phyloP scores from a whole-genome alignment of 768 basidiomycete species.

The Leccinum broughii region DNA sequence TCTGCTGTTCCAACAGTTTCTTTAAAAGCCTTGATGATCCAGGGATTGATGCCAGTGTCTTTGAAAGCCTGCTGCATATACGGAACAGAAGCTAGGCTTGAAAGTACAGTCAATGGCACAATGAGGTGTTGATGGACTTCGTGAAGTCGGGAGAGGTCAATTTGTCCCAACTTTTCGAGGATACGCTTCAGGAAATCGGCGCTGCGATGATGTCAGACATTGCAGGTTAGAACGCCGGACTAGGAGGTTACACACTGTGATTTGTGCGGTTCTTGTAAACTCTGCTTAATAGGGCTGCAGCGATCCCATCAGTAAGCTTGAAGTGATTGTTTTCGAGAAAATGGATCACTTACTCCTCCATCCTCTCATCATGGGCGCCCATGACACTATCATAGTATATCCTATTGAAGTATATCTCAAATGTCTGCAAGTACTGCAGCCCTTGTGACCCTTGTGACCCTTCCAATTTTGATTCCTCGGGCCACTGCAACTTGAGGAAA shows the following conservation, averaged over 20 bases:
- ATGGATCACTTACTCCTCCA: neutral
- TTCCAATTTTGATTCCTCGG: neutral
- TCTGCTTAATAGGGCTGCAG: neutral
- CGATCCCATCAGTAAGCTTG: neutral
- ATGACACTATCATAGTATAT: neutral
- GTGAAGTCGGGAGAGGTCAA: neutral
- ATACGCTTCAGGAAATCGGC: neutral
- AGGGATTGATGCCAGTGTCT: neutral
- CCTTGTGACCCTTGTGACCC: neutral
- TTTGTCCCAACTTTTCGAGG: neutral
- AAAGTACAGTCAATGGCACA: conserved; percentile 4
- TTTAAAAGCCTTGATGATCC: conserved; percentile 1
- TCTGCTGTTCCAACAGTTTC: neutral
- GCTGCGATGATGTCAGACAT: neutral
- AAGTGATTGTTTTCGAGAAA: neutral
- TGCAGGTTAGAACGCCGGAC: neutral
- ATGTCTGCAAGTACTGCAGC: conserved; percentile 4
- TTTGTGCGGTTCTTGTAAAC: neutral
- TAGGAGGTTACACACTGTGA: neutral
- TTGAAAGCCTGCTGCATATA: neutral
- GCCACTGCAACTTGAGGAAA: conserved; percentile 3
- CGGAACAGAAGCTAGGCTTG: neutral
- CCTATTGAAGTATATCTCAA: conserved; percentile 6
- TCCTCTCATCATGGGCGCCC: neutral
- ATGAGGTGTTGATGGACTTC: neutral